phyloP scores from a whole-genome alignment of 2,329 filamentous ascomycete genomes.

The Calonectria pteridis region DNA sequence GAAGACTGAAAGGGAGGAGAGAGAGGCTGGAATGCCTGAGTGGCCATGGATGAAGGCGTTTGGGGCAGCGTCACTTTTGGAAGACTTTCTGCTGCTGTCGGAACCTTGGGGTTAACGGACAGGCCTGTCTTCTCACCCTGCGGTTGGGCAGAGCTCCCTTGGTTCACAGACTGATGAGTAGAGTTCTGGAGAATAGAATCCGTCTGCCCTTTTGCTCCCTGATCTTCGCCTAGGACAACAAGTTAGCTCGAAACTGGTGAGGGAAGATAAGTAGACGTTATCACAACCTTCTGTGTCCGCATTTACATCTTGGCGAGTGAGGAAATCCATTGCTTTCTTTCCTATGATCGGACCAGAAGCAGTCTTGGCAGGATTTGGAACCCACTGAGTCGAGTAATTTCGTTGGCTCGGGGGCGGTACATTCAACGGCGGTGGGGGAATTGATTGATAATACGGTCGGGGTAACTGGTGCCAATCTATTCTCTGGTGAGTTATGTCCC shows the following conservation, averaged over 20 bases:
- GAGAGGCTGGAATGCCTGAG: not conserved
- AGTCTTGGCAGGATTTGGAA: slow-evolving; percentile 20
- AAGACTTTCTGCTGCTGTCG: not conserved
- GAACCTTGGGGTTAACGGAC: not conserved
- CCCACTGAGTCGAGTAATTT: slow-evolving; percentile 30
- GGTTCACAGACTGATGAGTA: not conserved
- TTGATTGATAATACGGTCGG: not conserved
- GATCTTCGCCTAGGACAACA: not conserved
- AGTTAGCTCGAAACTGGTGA: slow-evolving; percentile 5
- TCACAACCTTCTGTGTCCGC: slow-evolving; percentile 16
- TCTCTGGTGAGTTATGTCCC: not conserved
- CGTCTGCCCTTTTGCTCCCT: not conserved
- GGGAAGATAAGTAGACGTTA: not conserved
- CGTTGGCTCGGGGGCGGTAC: slow-evolving; percentile 36
- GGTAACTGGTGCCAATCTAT: not conserved
- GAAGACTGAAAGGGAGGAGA: not conserved
- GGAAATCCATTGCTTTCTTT: slow-evolving; percentile 36
- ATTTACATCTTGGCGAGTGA: slow-evolving; percentile 31
- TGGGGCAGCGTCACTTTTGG: no score
- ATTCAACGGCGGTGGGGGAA: not conserved
- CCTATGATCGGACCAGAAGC: slow-evolving; percentile 38
- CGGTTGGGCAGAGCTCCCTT: not conserved
- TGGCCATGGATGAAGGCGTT: not conserved
- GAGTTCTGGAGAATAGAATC: not conserved
- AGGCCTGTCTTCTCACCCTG: not conserved